Evolutionary conservation across 1,284 basidiomycete species (phyloP), one percentile per base, ranked within the genome.

Genomic region (Trametes polyzona): DNA sequence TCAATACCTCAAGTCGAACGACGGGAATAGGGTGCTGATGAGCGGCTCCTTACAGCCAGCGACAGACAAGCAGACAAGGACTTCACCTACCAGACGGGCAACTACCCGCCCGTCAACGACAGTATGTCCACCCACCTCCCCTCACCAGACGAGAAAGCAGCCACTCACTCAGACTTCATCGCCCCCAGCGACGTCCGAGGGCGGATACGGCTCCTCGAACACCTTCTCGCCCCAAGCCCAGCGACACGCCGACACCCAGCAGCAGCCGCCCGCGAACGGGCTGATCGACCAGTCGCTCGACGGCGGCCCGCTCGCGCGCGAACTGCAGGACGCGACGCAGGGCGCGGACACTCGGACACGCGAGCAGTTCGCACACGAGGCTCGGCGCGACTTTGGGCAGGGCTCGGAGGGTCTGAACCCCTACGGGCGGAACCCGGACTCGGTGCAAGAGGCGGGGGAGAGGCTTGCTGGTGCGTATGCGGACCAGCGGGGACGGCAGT

Each of bases 171-270:
- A 4, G n/a, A n/a, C n/a, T 33, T 27, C 5, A 41, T 23, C 39
- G 26, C 16, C 14, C 24, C n/a, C 52, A 75, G 73, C 72, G 14
- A 74, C 74, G 9, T 69, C 73, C 0, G 70, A 70, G 6, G 74
- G 73, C 32, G 73, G 73, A 9, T 73, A 69, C 57, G 65, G 71
- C 23, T 67, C 70, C 7, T 24, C 56, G 37, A 58, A 64, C 59
- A 30, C 61, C 40, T 71, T 62, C 60, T 65, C 70, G 4, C 41
- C 56, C 0, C 50, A 43, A 26, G 50, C 49, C 53, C 55, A 59
- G 47, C 58, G 58, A 7, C 58, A 42, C 49, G 58, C 58, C 14
- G 33, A 60, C 62, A n/a, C 32, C 43, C 49, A 17, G 56, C 16
- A 23, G 52, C 7, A 62, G 63, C 9, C 63, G 7, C 19, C 42